Evolutionary conservation across 1,284 basidiomycete genomes (phyloP), one percentile per base, ranked within the genome.

Genomic region (Papiliotrema nemorosa): DNA sequence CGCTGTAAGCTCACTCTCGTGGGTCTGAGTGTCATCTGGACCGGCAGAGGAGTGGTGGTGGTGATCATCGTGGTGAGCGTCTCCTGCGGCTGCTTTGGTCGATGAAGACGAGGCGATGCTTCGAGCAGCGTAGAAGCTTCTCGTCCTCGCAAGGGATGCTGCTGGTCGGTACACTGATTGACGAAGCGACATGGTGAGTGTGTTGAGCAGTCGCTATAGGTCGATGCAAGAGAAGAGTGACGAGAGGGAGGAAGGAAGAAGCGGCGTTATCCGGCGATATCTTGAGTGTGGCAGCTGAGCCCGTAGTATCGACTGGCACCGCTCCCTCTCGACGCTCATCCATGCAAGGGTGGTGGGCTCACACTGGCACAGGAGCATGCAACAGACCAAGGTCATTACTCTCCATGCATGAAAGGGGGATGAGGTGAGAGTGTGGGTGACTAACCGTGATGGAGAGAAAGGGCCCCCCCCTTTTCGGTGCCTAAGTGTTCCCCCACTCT

Each of bases 1-100:
- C 14, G 10, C 5, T 6, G 22, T 5, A 21, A 9, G 44, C 47
- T 43, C 39, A 49, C 47, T 21, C 40, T 49, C 47, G 34, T 49
- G 38, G 35, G 47, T 49, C 36, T 20, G 31, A 12, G 47, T 47
- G 35, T 47, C 47, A 40, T 49, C 47, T 5, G 25, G 22, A 14
- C 16, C 40, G 18, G 38, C 13, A 21, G 22, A 16, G 31, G 33
- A 3, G 24, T 20, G 6, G 22, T 39, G 38, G 14, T 35, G 20
- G 31, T 49, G 39, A 13, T 35, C 6, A 4, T 49, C 35, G 36
- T 49, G 31, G 2, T 10, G 7, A 36, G 35, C 36, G 22, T 43
- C 24, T 24, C 6, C 7, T 20, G 18, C 14, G 9, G 14, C 36
- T 22, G 45, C 27, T 34, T n/a, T 20, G 12, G 18, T 26, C 13